phyloP scores from a whole-genome alignment of 2,329 filamentous ascomycete species.

The Hypocreales sp. region DNA sequence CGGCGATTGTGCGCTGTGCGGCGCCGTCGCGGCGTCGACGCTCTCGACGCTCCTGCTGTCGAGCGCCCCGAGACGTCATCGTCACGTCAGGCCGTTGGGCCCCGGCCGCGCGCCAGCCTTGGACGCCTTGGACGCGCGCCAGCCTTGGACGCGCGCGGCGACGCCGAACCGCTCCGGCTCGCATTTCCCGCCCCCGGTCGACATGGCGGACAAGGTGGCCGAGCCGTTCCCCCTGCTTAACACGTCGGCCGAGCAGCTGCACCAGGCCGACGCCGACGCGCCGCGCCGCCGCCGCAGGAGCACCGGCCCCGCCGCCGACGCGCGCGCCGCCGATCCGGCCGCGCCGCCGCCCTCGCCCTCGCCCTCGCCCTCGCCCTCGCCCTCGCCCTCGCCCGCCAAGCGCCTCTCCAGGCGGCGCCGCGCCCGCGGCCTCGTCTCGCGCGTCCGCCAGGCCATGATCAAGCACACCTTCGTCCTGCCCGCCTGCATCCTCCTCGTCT shows the following conservation, averaged over 20 bases:
- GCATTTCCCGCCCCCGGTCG: too few species aligned
- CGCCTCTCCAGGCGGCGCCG: conserved; percentile 38
- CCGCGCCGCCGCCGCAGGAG: conserved; percentile 38
- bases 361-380: conserved; percentile 10
- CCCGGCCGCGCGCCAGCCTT: too few species aligned
- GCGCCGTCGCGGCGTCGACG: too few species aligned
- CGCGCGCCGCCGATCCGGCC: conserved; percentile 39
- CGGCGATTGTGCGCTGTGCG: too few species aligned
- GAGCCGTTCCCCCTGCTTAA: conserved; percentile 42
- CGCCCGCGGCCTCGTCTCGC: conserved; percentile 30
- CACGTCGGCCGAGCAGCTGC: conserved; percentile 32
- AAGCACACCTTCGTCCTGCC: conserved; percentile 52
- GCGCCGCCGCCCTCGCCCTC: conserved; percentile 38
- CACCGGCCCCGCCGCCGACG: conserved; percentile 35
- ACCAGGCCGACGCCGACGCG: conserved; percentile 20
- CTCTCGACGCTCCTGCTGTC: too few species aligned
- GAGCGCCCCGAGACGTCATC: too few species aligned
- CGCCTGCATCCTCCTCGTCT: conserved; percentile 46
- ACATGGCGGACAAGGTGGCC: conserved; percentile 28
- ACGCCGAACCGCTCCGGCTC: too few species aligned
- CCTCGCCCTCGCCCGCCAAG: conserved; percentile 13
- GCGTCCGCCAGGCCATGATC: conserved; percentile 36
- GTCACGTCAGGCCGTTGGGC: too few species aligned
- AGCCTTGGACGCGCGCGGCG: too few species aligned
- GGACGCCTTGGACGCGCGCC: too few species aligned